Base-by-base conservation (phyloP, 331 rosid species). In the Malus hybrid region DNA sequence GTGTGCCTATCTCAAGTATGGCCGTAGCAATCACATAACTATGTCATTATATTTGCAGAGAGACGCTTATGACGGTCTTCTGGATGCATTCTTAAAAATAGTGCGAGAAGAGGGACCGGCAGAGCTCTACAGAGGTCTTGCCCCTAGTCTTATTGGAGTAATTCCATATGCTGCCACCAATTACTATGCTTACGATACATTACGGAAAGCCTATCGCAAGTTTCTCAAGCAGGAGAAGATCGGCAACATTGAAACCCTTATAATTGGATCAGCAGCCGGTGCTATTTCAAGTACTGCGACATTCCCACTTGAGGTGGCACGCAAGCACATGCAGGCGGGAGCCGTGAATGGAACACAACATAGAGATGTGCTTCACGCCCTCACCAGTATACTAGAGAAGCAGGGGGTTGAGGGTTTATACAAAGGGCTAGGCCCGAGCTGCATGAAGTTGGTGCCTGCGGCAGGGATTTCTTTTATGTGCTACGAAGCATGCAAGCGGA, bases 401-500 rank as follows among this genome's bases (percentile, higher is more conserved):
- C 93, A 95, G 88, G 99, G 99, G 48, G 34, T 95, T 13, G 84
- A 20, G 4, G 99, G 99, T 20, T 83, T 95, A 71, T 95, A 85
- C 65, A 84, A 86, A 81, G 99, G 99, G 46, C 85, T 95, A 2
- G 96, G 90, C 34, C 99, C 99, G 10, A 95, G 99, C 87, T 95
- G 99, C 88, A 77, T 95, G 93, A 95, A 95, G 87, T 74, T 95
- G 81, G 93, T 95, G 31, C 99, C 99, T 2, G 99, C 99, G 0
- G 98, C 99, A 0, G 99, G 99, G 72, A 95, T 95, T 77, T 92
- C 99, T 11, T 95, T 95, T 76, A 95, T 95, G 99, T 95, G 99
- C 76, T 95, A 95, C 2, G 99, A 95, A 79, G 97, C 97, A 20
- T 90, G 93, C 88, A 95, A 95, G 93, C 84, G 76, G 83, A 81